Evolutionary conservation across 768 basidiomycete genomes (phyloP).

Genomic region (Suillus occidentalis): DNA sequence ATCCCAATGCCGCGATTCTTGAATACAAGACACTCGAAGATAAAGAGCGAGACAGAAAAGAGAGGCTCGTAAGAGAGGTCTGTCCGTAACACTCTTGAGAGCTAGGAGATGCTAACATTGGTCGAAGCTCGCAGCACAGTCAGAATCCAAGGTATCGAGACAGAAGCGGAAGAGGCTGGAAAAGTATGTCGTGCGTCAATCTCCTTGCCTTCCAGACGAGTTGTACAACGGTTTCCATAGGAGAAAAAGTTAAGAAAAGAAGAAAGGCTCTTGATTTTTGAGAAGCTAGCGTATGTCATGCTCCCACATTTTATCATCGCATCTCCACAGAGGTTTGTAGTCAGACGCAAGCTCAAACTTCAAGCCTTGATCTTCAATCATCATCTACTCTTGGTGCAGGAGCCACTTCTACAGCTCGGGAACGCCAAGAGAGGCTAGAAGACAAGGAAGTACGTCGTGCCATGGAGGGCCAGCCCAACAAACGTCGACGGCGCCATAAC

Average conservation of each 20-base stretch:
- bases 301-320: conserved; percentile 7
- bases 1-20: conserved; percentile 61
- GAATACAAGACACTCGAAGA: conserved; percentile 58
- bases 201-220: neutral
- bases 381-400: conserved; percentile 86
- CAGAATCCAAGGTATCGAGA: conserved; percentile 70
- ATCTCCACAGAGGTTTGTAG: conserved; percentile 43
- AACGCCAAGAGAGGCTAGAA: conserved; percentile 57
- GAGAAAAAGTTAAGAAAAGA: conserved; percentile 93
- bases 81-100: conserved; percentile 14
- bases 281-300: conserved; percentile 73
- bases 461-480: conserved; percentile 47
- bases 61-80: conserved; percentile 64
- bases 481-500: conserved; percentile 48
- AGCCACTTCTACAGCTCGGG: conserved; percentile 57
- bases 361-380: conserved; percentile 64
- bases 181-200: conserved; percentile 77
- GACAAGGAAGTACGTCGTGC: conserved; percentile 56
- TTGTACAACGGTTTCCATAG: conserved; percentile 36
- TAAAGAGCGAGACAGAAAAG: conserved; percentile 59
- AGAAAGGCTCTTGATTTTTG: conserved; percentile 71
- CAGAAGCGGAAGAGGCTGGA: conserved; percentile 91
- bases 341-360: conserved; percentile 71
- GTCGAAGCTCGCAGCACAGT: conserved; percentile 39
- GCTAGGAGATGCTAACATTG: neutral